Conservation (phyloP, 2,329 filamentous ascomycete species). For the Lachnellula occidentalis region DNA sequence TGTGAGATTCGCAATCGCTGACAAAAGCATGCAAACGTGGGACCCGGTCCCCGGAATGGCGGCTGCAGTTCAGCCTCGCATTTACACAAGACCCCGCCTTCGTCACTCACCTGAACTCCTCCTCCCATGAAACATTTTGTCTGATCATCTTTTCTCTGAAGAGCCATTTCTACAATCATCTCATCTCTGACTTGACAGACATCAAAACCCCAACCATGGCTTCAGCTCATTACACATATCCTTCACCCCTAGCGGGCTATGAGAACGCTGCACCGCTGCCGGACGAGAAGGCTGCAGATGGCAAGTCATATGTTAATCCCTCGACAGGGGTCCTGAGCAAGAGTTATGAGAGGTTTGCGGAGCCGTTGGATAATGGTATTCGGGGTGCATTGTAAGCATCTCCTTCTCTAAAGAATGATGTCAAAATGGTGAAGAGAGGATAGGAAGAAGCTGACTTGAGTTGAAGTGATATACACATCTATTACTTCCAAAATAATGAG, state of each 20-base stretch:
- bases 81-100: not conserved
- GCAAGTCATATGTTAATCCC: constrained; percentile 71
- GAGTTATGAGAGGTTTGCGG: constrained; percentile 64
- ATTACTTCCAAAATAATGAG: constrained; percentile 63
- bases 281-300: constrained; percentile 51
- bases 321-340: constrained; percentile 54
- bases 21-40: not conserved
- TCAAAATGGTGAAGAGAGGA: not conserved
- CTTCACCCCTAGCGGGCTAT: constrained; percentile 48
- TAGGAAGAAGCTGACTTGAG: not conserved
- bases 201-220: constrained; percentile 38
- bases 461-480: constrained; percentile 74
- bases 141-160: not conserved
- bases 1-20: not conserved
- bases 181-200: not conserved
- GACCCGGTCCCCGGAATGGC: not conserved
- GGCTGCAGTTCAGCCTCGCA: not conserved
- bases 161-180: not conserved
- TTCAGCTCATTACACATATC: constrained; percentile 40
- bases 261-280: constrained; percentile 42
- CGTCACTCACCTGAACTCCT: not conserved
- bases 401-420: not conserved
- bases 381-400: constrained; percentile 66
- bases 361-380: constrained; percentile 59
- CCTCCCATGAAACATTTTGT: not conserved